Conservation (phyloP, 768 basidiomycete species). For the Rhodocollybia butyracea region DNA sequence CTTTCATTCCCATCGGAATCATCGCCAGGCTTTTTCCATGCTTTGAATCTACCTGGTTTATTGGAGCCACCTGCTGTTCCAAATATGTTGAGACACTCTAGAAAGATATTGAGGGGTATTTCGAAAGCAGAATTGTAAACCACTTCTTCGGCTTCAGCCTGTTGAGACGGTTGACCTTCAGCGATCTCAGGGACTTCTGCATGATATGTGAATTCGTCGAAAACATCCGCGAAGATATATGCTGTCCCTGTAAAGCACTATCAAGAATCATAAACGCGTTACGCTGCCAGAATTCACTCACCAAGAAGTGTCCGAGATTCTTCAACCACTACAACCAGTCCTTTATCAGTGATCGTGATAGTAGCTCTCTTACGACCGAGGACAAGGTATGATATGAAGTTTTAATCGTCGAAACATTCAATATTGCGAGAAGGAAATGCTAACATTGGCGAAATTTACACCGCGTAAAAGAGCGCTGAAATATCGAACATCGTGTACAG, state of each 20-base stretch:
- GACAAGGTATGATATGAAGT: conserved; percentile 6
- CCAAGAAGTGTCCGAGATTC: conserved; percentile 81
- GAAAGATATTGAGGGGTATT: conserved; percentile 76
- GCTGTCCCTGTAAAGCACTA: conserved; percentile 63
- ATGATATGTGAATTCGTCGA: conserved; percentile 74
- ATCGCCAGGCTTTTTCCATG: conserved; percentile 46
- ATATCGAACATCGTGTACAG: conserved; percentile 79
- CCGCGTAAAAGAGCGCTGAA: conserved; percentile 77
- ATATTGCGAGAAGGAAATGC: conserved; percentile 19
- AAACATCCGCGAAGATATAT: conserved; percentile 73
- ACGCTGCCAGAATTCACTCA: too few relatives aligned
- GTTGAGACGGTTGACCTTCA: conserved; percentile 22
- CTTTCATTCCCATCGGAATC: conserved; percentile 40
- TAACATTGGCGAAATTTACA: conserved; percentile 77
- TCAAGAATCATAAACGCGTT: not conserved
- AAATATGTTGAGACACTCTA: conserved; percentile 93
- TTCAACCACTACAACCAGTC: conserved; percentile 79
- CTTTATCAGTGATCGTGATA: conserved; percentile 63
- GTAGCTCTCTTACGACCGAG: conserved; percentile 61
- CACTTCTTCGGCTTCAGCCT: conserved; percentile 21
- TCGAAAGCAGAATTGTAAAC: conserved; percentile 57
- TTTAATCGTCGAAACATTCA: not conserved
- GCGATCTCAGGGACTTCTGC: conserved; percentile 33
- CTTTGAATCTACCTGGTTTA: conserved; percentile 37
- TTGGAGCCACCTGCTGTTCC: conserved; percentile 64